Evolutionary conservation across 352 stramenopile genomes (phyloP).

Genomic region (Pilasporangium apinafurcum): DNA sequence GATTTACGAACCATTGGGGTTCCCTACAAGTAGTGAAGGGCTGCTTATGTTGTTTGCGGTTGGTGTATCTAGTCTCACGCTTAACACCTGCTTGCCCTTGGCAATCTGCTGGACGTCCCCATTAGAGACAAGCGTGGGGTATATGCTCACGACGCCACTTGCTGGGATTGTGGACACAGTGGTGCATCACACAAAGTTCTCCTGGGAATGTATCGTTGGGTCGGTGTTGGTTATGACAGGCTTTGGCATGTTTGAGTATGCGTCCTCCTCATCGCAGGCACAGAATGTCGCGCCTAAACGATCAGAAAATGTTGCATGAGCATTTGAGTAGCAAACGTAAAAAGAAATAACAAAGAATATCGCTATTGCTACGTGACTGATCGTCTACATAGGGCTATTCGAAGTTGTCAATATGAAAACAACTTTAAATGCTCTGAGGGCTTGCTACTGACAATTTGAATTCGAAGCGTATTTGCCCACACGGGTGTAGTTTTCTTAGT

Average conservation of each 20-base stretch:
- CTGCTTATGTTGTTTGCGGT: conserved; percentile 29
- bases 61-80: conserved; percentile 21
- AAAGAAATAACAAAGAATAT: too few relatives aligned
- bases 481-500: too few relatives aligned
- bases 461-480: too few relatives aligned
- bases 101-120: conserved; percentile 49
- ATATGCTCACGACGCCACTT: conserved; percentile 51
- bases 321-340: too few relatives aligned
- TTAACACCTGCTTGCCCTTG: conserved; percentile 34
- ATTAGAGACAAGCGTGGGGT: conserved; percentile 45
- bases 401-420: too few relatives aligned
- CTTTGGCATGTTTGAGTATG: conserved; percentile 34
- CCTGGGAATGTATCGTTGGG: conserved; percentile 34
- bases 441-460: too few relatives aligned
- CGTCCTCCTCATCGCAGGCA: too few relatives aligned
- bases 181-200: conserved; percentile 39
- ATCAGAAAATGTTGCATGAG: too few relatives aligned
- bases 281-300: too few relatives aligned
- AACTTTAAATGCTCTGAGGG: too few relatives aligned
- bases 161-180: conserved; percentile 36
- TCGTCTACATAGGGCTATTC: too few relatives aligned
- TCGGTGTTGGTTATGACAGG: conserved; percentile 43
- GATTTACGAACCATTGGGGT: conserved; percentile 42
- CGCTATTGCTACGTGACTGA: too few relatives aligned
- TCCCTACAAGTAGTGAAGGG: conserved; percentile 22